Evolutionary conservation across 2,329 filamentous ascomycete species (phyloP).

Genomic region (Atkinsonella hypoxylon): DNA sequence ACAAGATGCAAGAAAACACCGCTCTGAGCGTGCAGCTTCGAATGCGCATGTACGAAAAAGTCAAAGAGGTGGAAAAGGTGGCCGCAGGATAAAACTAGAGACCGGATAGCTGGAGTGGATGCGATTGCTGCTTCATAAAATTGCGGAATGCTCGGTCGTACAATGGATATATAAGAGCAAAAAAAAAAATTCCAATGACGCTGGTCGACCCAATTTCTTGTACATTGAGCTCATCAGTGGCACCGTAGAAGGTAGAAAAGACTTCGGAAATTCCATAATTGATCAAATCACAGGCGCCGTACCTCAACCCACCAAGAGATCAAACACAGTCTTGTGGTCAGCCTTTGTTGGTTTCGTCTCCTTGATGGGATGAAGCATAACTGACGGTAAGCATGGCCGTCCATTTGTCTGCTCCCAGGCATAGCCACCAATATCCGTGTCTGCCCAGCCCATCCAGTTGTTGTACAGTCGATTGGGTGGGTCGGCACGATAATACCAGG

Average conservation of each 20-base stretch:
- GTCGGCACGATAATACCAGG: slow-evolving; percentile 49
- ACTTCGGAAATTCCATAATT: neutral
- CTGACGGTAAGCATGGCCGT: slow-evolving; percentile 44
- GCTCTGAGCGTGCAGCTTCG: no score
- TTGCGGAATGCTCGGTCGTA: no score
- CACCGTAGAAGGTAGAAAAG: no score
- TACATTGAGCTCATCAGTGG: no score
- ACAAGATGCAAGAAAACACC: no score
- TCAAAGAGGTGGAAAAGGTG: no score
- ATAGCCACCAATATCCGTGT: slow-evolving; percentile 40
- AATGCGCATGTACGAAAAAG: no score
- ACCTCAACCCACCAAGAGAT: slow-evolving; percentile 25
- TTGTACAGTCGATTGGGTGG: slow-evolving; percentile 48
- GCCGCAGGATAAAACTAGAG: no score
- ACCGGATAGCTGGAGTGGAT: no score
- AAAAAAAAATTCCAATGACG: neutral
- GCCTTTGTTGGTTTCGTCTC: slow-evolving; percentile 39
- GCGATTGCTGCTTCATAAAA: no score
- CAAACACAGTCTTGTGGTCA: slow-evolving; percentile 27
- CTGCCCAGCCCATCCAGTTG: slow-evolving; percentile 51
- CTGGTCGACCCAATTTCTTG: no score
- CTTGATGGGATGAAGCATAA: slow-evolving; percentile 49
- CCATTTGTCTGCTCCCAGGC: slow-evolving; percentile 45
- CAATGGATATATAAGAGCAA: neutral
- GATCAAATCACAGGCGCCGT: neutral